Conservation (phyloP, 2,329 filamentous ascomycete genomes). For the Dactylellina drechsleri region DNA sequence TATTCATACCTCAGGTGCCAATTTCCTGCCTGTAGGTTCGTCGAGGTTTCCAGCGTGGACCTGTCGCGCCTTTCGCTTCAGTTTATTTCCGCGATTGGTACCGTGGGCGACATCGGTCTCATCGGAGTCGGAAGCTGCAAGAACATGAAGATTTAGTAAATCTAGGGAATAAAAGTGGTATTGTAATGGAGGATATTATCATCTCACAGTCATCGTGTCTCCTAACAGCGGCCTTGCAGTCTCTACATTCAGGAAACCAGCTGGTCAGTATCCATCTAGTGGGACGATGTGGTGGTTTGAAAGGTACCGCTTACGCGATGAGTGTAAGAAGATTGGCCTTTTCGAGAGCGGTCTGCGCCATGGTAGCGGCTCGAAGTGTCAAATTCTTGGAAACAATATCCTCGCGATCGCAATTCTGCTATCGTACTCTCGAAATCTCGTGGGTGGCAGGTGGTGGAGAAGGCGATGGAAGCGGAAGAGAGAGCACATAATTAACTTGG, state of each 20-base stretch:
- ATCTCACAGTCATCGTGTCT: conserved; percentile 54
- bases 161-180: not conserved
- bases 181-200: not conserved
- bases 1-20: conserved; percentile 74
- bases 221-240: conserved; percentile 58
- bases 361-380: conserved; percentile 9
- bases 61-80: conserved; percentile 79
- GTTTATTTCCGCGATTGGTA: conserved; percentile 80
- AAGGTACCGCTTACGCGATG: conserved; percentile 56
- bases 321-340: conserved; percentile 54
- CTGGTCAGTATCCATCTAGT: conserved; percentile 19
- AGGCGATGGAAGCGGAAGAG: conserved; percentile 20
- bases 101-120: conserved; percentile 72
- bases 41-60: conserved; percentile 76
- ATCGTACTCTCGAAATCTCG: not conserved
- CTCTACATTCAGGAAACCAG: conserved; percentile 38
- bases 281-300: conserved; percentile 1
- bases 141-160: not conserved
- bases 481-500: conserved; percentile 9
- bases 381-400: not conserved
- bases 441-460: not conserved
- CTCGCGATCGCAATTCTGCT: conserved; percentile 5
- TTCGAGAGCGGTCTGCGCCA: conserved; percentile 48
- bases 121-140: conserved; percentile 79
- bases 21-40: conserved; percentile 72